A percentile compares a stretch with the other conserved stretches of the same genome.
phyloP scores from a whole-genome alignment of 2,329 filamentous ascomycete genomes.

The Passalora sequoiae region DNA sequence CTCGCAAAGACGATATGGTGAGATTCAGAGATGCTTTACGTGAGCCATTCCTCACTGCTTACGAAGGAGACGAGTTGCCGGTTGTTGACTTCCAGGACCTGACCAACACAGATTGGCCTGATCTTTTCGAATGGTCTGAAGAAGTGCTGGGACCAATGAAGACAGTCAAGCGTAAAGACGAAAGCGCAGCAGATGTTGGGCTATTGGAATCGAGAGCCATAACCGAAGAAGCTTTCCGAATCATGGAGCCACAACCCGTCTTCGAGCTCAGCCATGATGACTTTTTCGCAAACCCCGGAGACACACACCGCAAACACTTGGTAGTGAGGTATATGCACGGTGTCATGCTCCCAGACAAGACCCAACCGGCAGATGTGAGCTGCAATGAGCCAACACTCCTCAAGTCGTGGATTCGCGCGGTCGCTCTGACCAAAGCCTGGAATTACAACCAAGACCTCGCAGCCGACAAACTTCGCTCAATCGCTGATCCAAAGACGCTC shows the following conservation, averaged over 20 bases:
- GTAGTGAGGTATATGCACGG: constrained; percentile 18
- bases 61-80: constrained; percentile 57
- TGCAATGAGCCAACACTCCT: constrained; percentile 27
- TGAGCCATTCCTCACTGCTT: constrained; percentile 59
- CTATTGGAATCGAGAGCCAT: constrained; percentile 13
- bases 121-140: constrained; percentile 62
- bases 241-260: constrained; percentile 10
- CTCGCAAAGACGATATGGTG: constrained; percentile 30
- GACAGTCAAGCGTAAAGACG: constrained; percentile 33
- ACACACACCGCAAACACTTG: constrained; percentile 18
- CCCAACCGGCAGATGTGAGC: constrained; percentile 11
- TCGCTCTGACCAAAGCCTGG: constrained; percentile 39
- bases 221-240: constrained; percentile 14
- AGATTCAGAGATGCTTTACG: constrained; percentile 61
- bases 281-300: constrained; percentile 20
- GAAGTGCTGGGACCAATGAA: constrained; percentile 34
- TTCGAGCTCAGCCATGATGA: constrained; percentile 17
- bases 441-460: constrained; percentile 39
- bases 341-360: constrained; percentile 8
- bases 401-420: constrained; percentile 45
- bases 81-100: constrained; percentile 60
- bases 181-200: constrained; percentile 30
- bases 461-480: constrained; percentile 35
- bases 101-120: constrained; percentile 62
- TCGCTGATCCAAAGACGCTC: constrained; percentile 33